Evolutionary conservation across 2,329 filamentous ascomycete genomes (phyloP).

Genomic region (Alternaria hordeiaustralica): DNA sequence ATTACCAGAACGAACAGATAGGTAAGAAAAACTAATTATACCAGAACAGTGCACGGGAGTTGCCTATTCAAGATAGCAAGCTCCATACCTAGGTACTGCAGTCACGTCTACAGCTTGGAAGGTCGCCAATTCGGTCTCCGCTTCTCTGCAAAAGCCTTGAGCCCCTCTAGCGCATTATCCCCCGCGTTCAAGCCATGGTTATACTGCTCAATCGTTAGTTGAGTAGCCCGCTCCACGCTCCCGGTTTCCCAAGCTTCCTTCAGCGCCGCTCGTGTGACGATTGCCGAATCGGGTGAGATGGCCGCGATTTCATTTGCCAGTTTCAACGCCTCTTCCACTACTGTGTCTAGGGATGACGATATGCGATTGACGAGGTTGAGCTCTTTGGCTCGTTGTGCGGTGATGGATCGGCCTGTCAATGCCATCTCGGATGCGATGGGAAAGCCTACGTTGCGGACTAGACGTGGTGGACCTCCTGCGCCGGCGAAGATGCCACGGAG

Average conservation of each 20-base stretch:
- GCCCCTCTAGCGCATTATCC: constrained; percentile 58
- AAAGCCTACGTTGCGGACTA: constrained; percentile 58
- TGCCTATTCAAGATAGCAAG: background rate
- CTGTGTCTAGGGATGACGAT: constrained; percentile 40
- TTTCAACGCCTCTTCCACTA: constrained; percentile 47
- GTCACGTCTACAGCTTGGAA: constrained; percentile 49
- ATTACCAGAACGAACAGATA: background rate
- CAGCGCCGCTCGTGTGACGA: constrained; percentile 46
- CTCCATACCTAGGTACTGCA: background rate
- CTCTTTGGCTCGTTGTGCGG: constrained; percentile 54
- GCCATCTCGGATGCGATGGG: constrained; percentile 59
- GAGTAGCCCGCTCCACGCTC: constrained; percentile 49
- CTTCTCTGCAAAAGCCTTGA: constrained; percentile 61
- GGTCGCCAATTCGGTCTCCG: constrained; percentile 58
- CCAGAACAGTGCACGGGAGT: background rate
- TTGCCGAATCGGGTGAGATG: constrained; percentile 47
- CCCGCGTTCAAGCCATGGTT: constrained; percentile 50
- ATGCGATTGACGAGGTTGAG: constrained; percentile 53
- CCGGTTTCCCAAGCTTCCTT: constrained; percentile 44
- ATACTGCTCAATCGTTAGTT: constrained; percentile 53
- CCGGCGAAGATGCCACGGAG: constrained; percentile 62
- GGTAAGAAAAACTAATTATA: background rate
- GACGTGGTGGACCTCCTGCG: constrained; percentile 59
- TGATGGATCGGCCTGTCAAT: constrained; percentile 55
- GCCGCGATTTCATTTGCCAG: constrained; percentile 44